phyloP scores from a whole-genome alignment of 2,329 filamentous ascomycete species.

The Claviceps sp. region DNA sequence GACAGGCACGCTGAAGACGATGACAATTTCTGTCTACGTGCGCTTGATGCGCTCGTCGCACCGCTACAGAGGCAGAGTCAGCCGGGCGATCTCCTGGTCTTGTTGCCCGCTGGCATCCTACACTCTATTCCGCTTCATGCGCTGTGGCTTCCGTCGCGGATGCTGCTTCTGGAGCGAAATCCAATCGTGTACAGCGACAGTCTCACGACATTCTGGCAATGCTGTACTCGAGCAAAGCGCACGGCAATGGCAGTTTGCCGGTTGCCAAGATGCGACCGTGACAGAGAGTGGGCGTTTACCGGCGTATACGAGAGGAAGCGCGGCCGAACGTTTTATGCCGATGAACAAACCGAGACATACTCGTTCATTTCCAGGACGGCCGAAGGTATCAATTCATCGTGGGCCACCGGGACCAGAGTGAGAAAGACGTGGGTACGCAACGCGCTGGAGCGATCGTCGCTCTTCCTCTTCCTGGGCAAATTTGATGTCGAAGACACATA shows the following conservation, averaged over 20 bases:
- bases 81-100: slow-evolving; percentile 1
- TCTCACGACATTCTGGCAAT: slow-evolving; percentile 2
- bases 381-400: background rate
- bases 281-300: background rate
- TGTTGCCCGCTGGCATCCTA: slow-evolving; percentile 2
- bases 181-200: slow-evolving; percentile 4
- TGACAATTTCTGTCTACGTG: background rate
- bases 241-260: background rate
- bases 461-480: background rate
- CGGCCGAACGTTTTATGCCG: background rate
- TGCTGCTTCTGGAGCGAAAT: slow-evolving; percentile 1
- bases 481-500: no score
- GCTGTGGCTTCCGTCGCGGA: background rate
- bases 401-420: background rate
- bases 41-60: slow-evolving; percentile 2
- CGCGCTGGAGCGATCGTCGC: background rate
- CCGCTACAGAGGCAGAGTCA: background rate
- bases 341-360: background rate
- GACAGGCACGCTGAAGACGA: background rate
- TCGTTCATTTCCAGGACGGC: background rate
- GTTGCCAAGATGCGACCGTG: background rate
- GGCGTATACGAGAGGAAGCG: background rate
- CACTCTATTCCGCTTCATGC: slow-evolving; percentile 5
- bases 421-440: background rate
- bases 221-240: background rate